Evolutionary conservation across 1,284 basidiomycete species (phyloP), one percentile per base, ranked within the genome.

Genomic region (Amylostereum areolatum): DNA sequence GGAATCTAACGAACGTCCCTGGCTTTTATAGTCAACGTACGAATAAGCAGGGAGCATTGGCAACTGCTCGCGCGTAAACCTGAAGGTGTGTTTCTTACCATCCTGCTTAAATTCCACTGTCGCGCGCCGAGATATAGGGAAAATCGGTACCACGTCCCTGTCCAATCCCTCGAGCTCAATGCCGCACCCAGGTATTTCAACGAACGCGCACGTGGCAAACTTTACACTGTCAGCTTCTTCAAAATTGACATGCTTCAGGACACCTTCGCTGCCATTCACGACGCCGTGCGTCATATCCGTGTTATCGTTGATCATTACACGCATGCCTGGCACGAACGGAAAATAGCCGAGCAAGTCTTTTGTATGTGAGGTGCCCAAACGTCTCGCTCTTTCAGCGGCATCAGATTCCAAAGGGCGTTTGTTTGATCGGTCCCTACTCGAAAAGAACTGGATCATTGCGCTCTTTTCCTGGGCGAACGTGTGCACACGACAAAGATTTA

Each of bases 1-100:
- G 11, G 24, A 34, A 43, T 56, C 44, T 10, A 60, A 35, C 0
- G 59, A 53, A 2, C 56, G 52, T 8, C 57, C 58, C 46, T 60
- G 59, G 11, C 55, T 56, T 35, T 60, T 60, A 33, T 60, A 58
- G 10, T 58, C 49, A 2, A 57, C 59, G 47, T 53, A 57, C 4
- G 54, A 49, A 43, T 59, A 60, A 5, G 53, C 57, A 2, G 49
- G 53, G 12, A 61, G 52, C 8, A 61, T 9, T 12, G 57, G 59
- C 2, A 61, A 28, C 37, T 61, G 59, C 1, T 24, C 28, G 12
- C 59, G 42, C 2, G 31, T 33, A 2, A 57, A 51, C n/a, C 32
- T 46, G 18, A 55, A 52, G 1, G 27, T 6, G n/a, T 8, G 33
- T 35, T 35, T 6, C 37, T n/a, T 39, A n/a, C 27, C 37, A n/a